Evolutionary conservation across 2,329 filamentous ascomycete species (phyloP).

Genomic region (Alternaria sp.): DNA sequence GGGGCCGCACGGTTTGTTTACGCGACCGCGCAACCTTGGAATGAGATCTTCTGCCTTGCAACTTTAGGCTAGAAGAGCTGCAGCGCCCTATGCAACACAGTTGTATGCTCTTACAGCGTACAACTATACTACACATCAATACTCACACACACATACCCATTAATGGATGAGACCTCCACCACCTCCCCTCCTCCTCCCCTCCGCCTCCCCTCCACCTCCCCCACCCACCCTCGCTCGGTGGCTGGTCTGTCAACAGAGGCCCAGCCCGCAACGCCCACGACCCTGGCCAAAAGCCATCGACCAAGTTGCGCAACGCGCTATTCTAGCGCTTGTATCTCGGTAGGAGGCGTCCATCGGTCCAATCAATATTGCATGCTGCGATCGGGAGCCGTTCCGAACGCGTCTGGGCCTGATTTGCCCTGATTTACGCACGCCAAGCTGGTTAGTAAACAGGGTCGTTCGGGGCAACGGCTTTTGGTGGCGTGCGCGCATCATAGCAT

Average conservation of each 20-base stretch:
- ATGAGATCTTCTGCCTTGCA: not conserved
- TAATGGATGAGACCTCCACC: no score
- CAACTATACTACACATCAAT: no score
- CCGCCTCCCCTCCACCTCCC: no score
- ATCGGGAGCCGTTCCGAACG: not conserved
- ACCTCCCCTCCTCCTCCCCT: no score
- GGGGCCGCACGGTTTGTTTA: not conserved
- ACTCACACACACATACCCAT: no score
- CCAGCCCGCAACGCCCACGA: slow-evolving; percentile 21
- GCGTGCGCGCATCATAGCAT: not conserved
- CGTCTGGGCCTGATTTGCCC: not conserved
- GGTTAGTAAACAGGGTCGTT: slow-evolving; percentile 12
- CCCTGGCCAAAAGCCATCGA: slow-evolving; percentile 5
- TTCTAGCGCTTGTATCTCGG: slow-evolving; percentile 15
- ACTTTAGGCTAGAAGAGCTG: no score
- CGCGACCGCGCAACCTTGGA: not conserved
- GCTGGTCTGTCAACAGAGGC: slow-evolving; percentile 46
- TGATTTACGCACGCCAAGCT: not conserved
- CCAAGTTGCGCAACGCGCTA: slow-evolving; percentile 29
- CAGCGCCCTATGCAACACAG: no score
- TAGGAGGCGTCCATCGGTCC: slow-evolving; percentile 13
- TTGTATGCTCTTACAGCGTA: no score
- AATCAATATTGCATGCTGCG: slow-evolving; percentile 6
- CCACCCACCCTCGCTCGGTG: slow-evolving; percentile 14
- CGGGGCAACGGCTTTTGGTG: slow-evolving; percentile 7